Base-by-base conservation (phyloP, 495 filamentous ascomycete species). In the Neurospora pannonica region DNA sequence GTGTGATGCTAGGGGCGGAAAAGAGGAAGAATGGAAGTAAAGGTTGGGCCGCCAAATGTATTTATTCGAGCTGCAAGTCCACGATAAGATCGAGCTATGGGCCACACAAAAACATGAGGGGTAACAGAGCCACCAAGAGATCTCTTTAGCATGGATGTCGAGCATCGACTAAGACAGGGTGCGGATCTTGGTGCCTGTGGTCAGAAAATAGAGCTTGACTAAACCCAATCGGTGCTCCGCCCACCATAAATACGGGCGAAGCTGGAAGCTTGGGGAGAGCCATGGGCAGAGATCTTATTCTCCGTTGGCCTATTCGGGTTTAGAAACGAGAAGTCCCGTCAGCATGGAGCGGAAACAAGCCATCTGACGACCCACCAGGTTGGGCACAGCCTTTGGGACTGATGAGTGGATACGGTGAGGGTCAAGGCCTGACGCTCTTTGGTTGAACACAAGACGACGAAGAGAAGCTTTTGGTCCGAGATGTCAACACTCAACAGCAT, bases 31-130 rank as follows among this genome's bases (percentile, higher is more conserved):
- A 62, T 37, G 62, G 67, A 73, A 28, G 38, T 15, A 60, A 10
- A 67, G 21, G 36, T 48, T 69, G 40, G 54, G 75, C 72, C n/a
- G 9, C 43, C 15, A 15, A 71, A 19, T 74, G 70, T 72, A 74
- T 72, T 71, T 74, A 74, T 74, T 74, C 70, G 10, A 72, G 15
- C 37, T 67, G 54, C 28, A 17, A 34, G 54, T 67, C 54, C 28
- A 67, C 54, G 54, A 67, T 67, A 67, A 67, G 28, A 67, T 67
- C 28, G 24, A 60, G 48, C 48, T 28, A 28, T 15, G 24, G 71
- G 15, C 21, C 28, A 24, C 28, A 72, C 42, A 54, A 21, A 37
- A 40, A 38, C 39, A 46, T 46, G 31, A 42, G 71, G 71, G 43
- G 42, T 72, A 69, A 37, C 71, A 72, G 38, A 72, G 71, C 43